A percentile compares a stretch with the other conserved stretches of the same genome.
These are phyloP conservation scores for Trichoderma semiorbis DNA, from an alignment of 2,329 filamentous ascomycete genomes.

Conservation along the genomic window DNA sequence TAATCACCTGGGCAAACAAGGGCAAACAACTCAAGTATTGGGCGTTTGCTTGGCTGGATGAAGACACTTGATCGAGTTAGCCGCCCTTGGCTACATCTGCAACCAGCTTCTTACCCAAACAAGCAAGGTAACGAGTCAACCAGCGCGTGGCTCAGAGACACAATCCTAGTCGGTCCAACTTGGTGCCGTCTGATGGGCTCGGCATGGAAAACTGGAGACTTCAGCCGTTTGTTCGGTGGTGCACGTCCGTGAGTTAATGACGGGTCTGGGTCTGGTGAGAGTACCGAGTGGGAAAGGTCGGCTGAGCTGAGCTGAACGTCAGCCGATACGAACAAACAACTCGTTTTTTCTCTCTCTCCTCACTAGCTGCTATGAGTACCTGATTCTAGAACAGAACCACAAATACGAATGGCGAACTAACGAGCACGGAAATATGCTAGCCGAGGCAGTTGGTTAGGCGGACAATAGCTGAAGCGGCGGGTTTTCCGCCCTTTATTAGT, in stretches of 20 bases:
- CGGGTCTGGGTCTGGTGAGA: neutral
- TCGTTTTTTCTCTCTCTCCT: neutral
- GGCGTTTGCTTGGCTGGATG: neutral
- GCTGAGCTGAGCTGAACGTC: constrained; percentile 12
- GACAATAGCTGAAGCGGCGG: neutral
- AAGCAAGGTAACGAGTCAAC: neutral
- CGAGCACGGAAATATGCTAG: neutral
- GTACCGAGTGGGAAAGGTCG: neutral
- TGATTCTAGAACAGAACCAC: constrained; percentile 10
- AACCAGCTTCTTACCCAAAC: neutral
- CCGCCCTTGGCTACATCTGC: neutral
- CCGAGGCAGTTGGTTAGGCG: neutral
- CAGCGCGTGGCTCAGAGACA: constrained; percentile 3
- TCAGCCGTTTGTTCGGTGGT: neutral
- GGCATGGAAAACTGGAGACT: neutral
- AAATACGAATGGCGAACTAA: neutral
- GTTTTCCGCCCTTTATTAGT: neutral
- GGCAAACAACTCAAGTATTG: neutral
- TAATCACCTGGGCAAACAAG: neutral
- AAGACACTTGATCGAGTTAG: neutral
- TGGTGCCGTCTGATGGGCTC: constrained; percentile 10
- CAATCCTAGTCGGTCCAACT: neutral
- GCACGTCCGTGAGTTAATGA: neutral
- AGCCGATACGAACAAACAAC: neutral
- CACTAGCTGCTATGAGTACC: neutral